Conservation (phyloP, 352 stramenopile species). For the Phytophthora hybrid region DNA sequence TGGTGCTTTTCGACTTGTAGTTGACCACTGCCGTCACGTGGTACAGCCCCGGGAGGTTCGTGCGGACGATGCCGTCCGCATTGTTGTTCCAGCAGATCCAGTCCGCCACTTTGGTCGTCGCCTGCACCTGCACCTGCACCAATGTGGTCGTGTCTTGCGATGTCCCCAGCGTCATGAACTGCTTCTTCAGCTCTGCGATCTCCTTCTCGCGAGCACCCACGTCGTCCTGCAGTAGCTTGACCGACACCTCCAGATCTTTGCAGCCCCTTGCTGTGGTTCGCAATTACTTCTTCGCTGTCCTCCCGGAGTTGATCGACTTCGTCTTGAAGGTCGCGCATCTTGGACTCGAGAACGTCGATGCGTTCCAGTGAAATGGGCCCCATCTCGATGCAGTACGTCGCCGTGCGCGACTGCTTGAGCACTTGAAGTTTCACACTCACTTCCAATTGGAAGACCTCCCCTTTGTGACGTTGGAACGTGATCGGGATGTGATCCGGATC, state of each 20-base stretch:
- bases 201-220: background rate
- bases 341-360: background rate
- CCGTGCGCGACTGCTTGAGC: background rate
- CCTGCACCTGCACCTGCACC: background rate
- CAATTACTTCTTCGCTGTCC: background rate
- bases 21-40: slow-evolving; percentile 21
- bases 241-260: background rate
- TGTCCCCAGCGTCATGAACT: background rate
- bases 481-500: background rate
- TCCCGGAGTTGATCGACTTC: slow-evolving; percentile 9
- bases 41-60: slow-evolving; percentile 4
- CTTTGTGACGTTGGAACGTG: background rate
- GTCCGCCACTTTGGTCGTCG: slow-evolving; percentile 1
- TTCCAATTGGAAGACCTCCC: background rate
- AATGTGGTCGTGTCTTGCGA: background rate
- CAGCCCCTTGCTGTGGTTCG: background rate
- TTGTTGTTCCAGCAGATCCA: slow-evolving; percentile 13
- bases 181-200: background rate
- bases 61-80: background rate
- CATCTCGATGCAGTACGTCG: background rate
- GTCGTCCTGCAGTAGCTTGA: background rate
- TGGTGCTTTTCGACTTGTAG: background rate
- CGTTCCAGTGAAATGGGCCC: background rate
- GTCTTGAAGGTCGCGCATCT: background rate
- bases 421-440: background rate